A percentile compares a stretch with the other conserved stretches of the same genome.
These are phyloP conservation scores for Helichrysum umbraculigerum DNA, from an alignment of 129 eudicot species.

Conservation along the genomic window DNA sequence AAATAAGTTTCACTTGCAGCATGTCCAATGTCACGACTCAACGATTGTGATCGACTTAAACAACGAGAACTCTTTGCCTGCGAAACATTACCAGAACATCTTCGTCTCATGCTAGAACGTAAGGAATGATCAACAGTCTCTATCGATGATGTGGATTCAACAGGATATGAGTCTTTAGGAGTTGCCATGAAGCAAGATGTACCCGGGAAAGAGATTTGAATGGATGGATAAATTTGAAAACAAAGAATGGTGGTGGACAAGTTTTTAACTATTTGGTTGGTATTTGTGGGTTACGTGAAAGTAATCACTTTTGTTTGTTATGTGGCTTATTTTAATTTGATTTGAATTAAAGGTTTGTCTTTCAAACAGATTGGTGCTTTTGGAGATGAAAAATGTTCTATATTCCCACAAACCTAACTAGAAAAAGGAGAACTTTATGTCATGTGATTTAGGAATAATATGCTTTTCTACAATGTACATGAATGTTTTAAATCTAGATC, in stretches of 20 bases:
- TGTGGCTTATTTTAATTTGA: not conserved
- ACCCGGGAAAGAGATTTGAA: not conserved
- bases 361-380: not conserved
- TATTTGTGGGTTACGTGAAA: not conserved
- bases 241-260: not conserved
- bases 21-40: conserved; percentile 57
- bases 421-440: not conserved
- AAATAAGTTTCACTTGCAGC: conserved; percentile 84
- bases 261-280: not conserved
- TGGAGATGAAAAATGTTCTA: not conserved
- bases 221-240: not conserved
- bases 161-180: not conserved
- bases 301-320: not conserved
- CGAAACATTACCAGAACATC: not conserved
- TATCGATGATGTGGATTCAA: not conserved
- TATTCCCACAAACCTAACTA: not conserved
- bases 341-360: not conserved
- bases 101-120: not conserved
- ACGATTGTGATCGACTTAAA: conserved; percentile 43
- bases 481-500: not conserved
- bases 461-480: not conserved
- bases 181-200: not conserved
- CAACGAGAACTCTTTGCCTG: not conserved
- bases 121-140: not conserved
- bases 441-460: not conserved